Conservation (phyloP, 176 grass and related monocot species). For the Cenchrus fungigraminus region DNA sequence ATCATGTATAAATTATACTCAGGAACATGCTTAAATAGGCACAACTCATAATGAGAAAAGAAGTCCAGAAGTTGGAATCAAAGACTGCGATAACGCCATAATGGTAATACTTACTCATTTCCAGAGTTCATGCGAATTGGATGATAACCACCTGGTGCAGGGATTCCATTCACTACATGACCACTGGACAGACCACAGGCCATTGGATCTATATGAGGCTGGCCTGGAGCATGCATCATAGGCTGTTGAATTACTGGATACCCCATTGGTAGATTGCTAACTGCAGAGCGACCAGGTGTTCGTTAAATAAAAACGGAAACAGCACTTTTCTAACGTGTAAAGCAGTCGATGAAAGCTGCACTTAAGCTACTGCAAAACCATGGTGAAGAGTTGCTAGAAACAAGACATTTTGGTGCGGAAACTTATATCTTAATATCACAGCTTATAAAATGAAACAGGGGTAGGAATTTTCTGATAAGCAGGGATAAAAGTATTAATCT, state of each 20-base stretch:
- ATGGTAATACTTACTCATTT: slow-evolving; percentile 78
- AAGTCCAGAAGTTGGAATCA: not conserved
- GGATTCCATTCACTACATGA: slow-evolving; percentile 93
- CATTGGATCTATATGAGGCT: slow-evolving; percentile 76
- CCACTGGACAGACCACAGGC: slow-evolving; percentile 70
- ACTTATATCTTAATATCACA: slow-evolving; percentile 3
- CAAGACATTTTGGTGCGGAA: slow-evolving; percentile 10
- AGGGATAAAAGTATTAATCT: slow-evolving; percentile 17
- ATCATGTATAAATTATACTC: not conserved
- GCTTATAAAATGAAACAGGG: slow-evolving; percentile 20
- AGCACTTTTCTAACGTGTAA: slow-evolving; percentile 8
- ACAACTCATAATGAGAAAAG: not conserved
- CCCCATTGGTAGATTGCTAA: slow-evolving; percentile 93
- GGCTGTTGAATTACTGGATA: slow-evolving; percentile 94
- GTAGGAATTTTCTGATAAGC: not conserved
- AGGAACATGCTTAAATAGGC: slow-evolving; percentile 19
- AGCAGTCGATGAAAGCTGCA: slow-evolving; percentile 13
- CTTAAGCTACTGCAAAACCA: not conserved
- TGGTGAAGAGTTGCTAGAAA: slow-evolving; percentile 18
- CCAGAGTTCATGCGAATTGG: slow-evolving; percentile 85
- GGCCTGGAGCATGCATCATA: slow-evolving; percentile 68
- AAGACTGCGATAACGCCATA: slow-evolving; percentile 36
- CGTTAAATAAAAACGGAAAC: slow-evolving; percentile 58
- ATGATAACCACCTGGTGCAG: slow-evolving; percentile 77
- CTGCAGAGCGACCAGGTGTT: slow-evolving; percentile 71